These are phyloP conservation scores for Phytopythium mirpurense DNA, from an alignment of 352 stramenopile genomes.

Conservation along the genomic window DNA sequence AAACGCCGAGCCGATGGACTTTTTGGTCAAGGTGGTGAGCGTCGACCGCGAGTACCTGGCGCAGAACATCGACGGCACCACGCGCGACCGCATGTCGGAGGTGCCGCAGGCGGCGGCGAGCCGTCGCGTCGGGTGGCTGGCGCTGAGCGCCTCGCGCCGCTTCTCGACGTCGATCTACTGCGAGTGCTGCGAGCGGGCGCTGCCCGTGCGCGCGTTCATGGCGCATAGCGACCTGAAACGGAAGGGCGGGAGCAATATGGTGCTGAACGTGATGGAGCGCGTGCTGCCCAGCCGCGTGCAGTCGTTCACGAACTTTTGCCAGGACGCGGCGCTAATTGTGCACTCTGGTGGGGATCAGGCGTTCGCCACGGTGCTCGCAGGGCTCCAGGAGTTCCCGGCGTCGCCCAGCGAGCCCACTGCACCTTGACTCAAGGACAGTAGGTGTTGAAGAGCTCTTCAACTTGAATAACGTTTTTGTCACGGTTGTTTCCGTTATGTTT, in stretches of 20 bases:
- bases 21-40: background rate
- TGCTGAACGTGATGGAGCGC: constrained; percentile 1
- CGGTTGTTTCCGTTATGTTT: no score
- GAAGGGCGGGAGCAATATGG: background rate
- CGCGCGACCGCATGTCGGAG: no score
- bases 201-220: background rate
- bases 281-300: background rate
- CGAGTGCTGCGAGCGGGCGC: constrained; percentile 2
- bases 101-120: background rate
- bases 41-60: no score
- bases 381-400: background rate
- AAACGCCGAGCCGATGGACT: background rate
- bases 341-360: background rate
- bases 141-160: background rate
- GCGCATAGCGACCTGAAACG: background rate
- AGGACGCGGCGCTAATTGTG: background rate
- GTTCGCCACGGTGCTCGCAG: background rate
- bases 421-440: no score
- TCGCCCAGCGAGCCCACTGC: background rate
- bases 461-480: no score
- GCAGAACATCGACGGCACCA: no score
- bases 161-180: constrained; percentile 4
- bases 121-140: background rate
- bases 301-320: background rate
- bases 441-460: no score